Base-by-base conservation (phyloP, 108 stramenopile genomes). In the Cafeteria roenbergensis region DNA sequence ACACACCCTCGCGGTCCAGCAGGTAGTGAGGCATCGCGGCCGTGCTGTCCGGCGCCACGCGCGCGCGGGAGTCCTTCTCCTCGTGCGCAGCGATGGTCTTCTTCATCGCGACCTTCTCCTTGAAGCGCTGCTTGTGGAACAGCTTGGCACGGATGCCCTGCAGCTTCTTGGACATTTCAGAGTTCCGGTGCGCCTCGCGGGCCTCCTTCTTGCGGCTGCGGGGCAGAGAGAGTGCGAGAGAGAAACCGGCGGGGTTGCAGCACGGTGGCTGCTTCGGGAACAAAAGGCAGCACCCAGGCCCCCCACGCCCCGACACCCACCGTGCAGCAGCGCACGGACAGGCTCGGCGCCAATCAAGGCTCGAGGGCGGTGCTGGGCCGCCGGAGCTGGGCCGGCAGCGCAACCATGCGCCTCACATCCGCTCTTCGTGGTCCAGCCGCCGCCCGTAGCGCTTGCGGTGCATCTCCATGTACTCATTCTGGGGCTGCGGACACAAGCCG, bases 381-480 rank as follows among this genome's bases (percentile, higher is more conserved):
- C n/a, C n/a, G n/a, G n/a, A n/a, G n/a, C n/a, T n/a, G n/a, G n/a
- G n/a, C n/a, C n/a, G n/a, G n/a, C n/a, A n/a, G n/a, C n/a, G n/a
- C n/a, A n/a, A n/a, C n/a, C n/a, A n/a, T n/a, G n/a, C n/a, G n/a
- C n/a, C n/a, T n/a, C 32, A 77, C 76, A 57, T 33, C 32, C 88
- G 78, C 75, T 96, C 94, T 34, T 87, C 84, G 67, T 87, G 84
- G 69, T 99, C 95, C 73, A 96, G 77, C 6, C 97, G 92, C 62
- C 87, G 88, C 64, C 97, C 97, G 76, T 95, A 90, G 67, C 93
- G 90, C 83, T 99, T 99, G 74, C 84, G 85, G 72, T 94, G 93
- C 55, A 90, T 89, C 80, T 99, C 97, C 91, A 96, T 99, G 63
- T 99, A 93, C 77, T 99, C 97, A 78, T 99, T 94, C 67, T 99